Evolutionary conservation across 2,329 filamentous ascomycete species (phyloP).

Genomic region (Phoma sp.): DNA sequence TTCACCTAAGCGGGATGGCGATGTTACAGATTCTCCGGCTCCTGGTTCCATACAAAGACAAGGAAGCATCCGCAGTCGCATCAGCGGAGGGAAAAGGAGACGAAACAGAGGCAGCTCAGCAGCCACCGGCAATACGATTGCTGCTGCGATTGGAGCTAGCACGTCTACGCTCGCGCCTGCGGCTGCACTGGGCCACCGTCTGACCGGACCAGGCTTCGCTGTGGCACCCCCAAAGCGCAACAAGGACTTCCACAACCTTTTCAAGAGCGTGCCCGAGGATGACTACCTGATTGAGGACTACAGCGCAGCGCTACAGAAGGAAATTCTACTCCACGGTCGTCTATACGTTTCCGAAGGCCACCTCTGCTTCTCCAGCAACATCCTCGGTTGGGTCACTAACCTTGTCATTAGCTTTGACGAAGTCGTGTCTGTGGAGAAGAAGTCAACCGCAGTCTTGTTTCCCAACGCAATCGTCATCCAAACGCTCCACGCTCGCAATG

Average conservation of each 20-base stretch:
- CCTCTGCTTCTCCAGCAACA: slow-evolving; percentile 98
- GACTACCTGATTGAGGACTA: slow-evolving; percentile 99
- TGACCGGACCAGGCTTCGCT: slow-evolving; percentile 94
- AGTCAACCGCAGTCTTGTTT: slow-evolving; percentile 92
- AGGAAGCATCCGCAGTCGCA: slow-evolving; percentile 60
- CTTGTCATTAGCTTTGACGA: slow-evolving; percentile 98
- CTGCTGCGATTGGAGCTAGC: slow-evolving; percentile 74
- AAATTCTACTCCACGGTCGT: slow-evolving; percentile 91
- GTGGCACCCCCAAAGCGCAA: slow-evolving; percentile 97
- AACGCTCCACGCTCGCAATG: slow-evolving; percentile 91
- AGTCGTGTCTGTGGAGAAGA: slow-evolving; percentile 95
- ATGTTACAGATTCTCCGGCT: slow-evolving; percentile 68
- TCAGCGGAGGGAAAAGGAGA: slow-evolving; percentile 62
- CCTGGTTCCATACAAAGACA: slow-evolving; percentile 60
- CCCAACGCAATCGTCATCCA: slow-evolving; percentile 98
- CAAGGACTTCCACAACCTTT: slow-evolving; percentile 89
- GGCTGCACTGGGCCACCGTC: slow-evolving; percentile 69
- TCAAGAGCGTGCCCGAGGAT: slow-evolving; percentile 96
- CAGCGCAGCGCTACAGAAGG: slow-evolving; percentile 92
- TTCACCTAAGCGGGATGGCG: slow-evolving; percentile 68
- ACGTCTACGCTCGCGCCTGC: slow-evolving; percentile 74
- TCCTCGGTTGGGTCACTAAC: slow-evolving; percentile 96
- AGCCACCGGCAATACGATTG: slow-evolving; percentile 70
- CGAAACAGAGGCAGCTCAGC: slow-evolving; percentile 84
- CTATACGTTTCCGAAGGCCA: slow-evolving; percentile 97